A percentile compares a stretch with the other conserved stretches of the same genome.
Conservation (phyloP, 176 grass and related monocot genomes). For the Neostapfia colusana region DNA sequence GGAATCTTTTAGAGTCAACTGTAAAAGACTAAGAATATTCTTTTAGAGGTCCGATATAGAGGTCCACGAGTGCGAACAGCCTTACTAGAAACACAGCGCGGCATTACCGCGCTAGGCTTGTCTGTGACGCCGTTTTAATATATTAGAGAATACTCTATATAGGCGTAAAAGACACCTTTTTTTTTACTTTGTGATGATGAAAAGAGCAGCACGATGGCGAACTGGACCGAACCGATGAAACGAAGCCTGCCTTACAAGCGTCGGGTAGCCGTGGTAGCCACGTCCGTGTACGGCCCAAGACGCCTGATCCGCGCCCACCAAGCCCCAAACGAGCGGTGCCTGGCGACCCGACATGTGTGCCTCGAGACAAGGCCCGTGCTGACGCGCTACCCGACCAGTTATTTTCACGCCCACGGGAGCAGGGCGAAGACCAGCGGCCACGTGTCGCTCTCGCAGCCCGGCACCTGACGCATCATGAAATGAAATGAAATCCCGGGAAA, state of each 20-base stretch:
- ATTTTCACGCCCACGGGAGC: not conserved
- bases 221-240: not conserved
- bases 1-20: no score
- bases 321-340: not conserved
- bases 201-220: not conserved
- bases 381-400: not conserved
- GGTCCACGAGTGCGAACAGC: no score
- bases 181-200: not conserved
- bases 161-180: not conserved
- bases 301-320: not conserved
- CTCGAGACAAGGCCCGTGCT: not conserved
- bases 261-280: not conserved
- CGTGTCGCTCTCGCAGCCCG: conserved; percentile 18
- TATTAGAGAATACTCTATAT: no score
- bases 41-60: no score
- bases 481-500: not conserved
- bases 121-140: no score
- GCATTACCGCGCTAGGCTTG: no score
- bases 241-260: not conserved
- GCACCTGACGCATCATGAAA: conserved; percentile 20
- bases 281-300: conserved; percentile 8
- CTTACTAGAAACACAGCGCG: no score
- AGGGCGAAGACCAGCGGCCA: not conserved
- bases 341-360: not conserved
- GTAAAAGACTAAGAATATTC: no score